phyloP scores from a whole-genome alignment of 495 filamentous ascomycete genomes.

The Penicillium angulare region DNA sequence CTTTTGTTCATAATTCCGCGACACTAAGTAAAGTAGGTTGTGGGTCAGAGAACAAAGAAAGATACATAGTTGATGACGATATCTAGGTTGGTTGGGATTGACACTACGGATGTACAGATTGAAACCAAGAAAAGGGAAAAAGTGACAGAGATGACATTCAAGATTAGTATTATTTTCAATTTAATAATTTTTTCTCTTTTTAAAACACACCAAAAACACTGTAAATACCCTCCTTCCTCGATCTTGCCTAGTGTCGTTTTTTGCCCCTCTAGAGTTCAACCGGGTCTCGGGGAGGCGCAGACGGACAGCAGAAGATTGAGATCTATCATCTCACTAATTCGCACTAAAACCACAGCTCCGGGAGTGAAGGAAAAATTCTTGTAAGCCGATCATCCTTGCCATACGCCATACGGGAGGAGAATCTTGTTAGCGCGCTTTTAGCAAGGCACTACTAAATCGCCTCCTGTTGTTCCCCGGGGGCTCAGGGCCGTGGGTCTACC shows the following conservation, averaged over 20 bases:
- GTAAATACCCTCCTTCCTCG: not conserved
- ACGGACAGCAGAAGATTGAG: constrained; percentile 27
- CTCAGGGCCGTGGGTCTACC: constrained; percentile 35
- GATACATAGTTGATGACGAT: not conserved
- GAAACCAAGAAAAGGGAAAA: no score
- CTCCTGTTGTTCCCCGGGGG: constrained; percentile 40
- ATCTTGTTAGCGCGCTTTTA: constrained; percentile 29
- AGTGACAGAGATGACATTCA: not conserved
- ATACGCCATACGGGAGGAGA: constrained; percentile 27
- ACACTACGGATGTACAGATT: no score
- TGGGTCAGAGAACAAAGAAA: not conserved
- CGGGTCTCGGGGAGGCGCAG: constrained; percentile 19
- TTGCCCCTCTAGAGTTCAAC: constrained; percentile 2
- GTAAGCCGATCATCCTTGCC: constrained; percentile 37
- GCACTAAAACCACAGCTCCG: constrained; percentile 43
- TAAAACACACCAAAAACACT: no score
- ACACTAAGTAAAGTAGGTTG: constrained; percentile 5
- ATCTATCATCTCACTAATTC: constrained; percentile 48
- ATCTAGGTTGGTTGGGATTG: no score
- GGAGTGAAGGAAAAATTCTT: constrained; percentile 18
- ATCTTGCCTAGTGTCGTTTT: not conserved
- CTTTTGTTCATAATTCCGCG: constrained; percentile 11
- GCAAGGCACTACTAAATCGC: constrained; percentile 19
- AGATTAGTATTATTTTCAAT: not conserved
- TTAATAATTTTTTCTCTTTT: not conserved